phyloP scores from a whole-genome alignment of 352 stramenopile genomes.

The Pythium oligandrum region DNA sequence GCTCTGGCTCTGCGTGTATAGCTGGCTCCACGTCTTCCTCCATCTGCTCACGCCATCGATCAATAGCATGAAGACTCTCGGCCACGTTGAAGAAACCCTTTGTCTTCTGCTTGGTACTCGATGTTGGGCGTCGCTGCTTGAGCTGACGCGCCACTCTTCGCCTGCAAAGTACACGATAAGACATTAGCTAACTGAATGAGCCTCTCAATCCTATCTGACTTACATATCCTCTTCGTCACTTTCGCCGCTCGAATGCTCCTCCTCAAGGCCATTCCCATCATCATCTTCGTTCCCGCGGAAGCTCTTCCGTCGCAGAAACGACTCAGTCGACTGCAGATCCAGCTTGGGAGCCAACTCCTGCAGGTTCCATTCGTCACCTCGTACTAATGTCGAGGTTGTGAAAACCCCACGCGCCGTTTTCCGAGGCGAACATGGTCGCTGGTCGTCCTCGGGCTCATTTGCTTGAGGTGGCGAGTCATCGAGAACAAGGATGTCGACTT shows the following conservation, averaged over 20 bases:
- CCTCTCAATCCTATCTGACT: too few relatives aligned
- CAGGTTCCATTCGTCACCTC: conserved; percentile 51
- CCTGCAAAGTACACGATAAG: conserved; percentile 5
- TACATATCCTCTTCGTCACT: conserved; percentile 59
- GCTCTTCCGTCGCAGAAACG: conserved; percentile 14
- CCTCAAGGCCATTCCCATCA: conserved; percentile 2
- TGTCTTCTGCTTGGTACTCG: conserved; percentile 12
- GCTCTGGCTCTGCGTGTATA: conserved; percentile 10
- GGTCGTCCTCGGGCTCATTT: conserved; percentile 20
- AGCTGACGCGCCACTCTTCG: conserved; percentile 12
- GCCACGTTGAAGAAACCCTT: conserved; percentile 68
- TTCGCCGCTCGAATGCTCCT: conserved; percentile 16
- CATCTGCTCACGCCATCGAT: conserved; percentile 70
- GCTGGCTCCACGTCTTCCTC: conserved; percentile 29
- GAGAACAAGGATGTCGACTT: conserved; percentile 58
- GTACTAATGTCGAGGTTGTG: conserved; percentile 14
- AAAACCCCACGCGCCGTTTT: conserved; percentile 50
- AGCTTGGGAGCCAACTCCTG: conserved; percentile 50
- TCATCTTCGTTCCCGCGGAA: conserved; percentile 2
- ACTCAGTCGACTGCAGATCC: conserved; percentile 35
- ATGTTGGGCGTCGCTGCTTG: conserved; percentile 15
- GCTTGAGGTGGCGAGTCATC: conserved; percentile 12
- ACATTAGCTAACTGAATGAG: not conserved
- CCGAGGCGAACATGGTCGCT: conserved; percentile 38
- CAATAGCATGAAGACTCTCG: conserved; percentile 65